A percentile compares a stretch with the other conserved stretches of the same genome.
These are phyloP conservation scores for Termitomyces eurrhizus DNA, from an alignment of 768 basidiomycete species.

Conservation along the genomic window DNA sequence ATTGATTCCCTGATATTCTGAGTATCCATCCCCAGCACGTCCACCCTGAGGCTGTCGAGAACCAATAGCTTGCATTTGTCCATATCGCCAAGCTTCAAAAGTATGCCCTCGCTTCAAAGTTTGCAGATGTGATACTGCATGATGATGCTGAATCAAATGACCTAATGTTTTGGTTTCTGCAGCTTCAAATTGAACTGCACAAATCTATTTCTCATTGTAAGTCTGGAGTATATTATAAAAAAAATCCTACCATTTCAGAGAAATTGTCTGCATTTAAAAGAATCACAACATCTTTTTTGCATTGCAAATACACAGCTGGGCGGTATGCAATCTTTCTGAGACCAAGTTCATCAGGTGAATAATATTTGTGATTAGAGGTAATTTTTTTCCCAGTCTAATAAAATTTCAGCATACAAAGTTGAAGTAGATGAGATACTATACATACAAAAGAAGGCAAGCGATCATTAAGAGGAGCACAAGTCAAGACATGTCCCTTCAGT, in stretches of 20 bases:
- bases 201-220: neutral
- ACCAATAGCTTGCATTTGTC: constrained; percentile 7
- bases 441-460: neutral
- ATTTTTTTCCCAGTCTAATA: neutral
- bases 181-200: constrained; percentile 3
- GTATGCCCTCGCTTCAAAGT: neutral
- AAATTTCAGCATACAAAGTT: neutral
- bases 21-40: constrained; percentile 3
- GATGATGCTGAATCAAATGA: constrained; percentile 1
- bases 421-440: neutral
- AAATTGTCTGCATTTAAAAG: neutral
- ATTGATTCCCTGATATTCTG: neutral
- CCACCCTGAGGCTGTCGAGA: constrained; percentile 5
- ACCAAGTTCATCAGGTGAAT: no score
- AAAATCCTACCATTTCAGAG: neutral
- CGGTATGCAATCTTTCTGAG: no score
- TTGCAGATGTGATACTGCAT: neutral
- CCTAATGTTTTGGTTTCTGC: neutral
- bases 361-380: no score
- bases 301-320: neutral
- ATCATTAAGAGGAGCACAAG: constrained; percentile 7
- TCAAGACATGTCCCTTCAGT: no score
- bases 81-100: constrained; percentile 6
- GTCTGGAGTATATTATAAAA: neutral
- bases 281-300: constrained; percentile 1